Evolutionary conservation across 2,329 filamentous ascomycete species (phyloP).

Genomic region (Epichloe sibirici): DNA sequence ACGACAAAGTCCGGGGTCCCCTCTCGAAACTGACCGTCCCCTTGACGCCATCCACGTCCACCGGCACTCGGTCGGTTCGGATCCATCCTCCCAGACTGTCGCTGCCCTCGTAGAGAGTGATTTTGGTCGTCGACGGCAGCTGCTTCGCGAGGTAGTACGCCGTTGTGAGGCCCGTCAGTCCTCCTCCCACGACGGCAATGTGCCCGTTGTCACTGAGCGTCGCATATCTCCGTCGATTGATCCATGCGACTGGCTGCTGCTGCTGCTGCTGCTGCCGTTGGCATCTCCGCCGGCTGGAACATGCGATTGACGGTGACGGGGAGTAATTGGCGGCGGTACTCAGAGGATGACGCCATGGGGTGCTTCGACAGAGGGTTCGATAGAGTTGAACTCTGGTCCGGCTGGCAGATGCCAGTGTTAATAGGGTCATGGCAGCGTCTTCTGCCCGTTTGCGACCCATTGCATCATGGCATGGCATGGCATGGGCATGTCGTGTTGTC

Average conservation of each 20-base stretch:
- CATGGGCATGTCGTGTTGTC: not conserved
- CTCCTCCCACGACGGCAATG: constrained; percentile 65
- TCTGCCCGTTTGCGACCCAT: constrained; percentile 10
- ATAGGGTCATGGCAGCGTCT: constrained; percentile 15
- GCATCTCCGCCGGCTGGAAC: not conserved
- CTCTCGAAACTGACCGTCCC: constrained; percentile 62
- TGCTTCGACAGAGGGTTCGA: not conserved
- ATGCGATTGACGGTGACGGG: not conserved
- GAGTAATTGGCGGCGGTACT: not conserved
- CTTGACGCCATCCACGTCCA: constrained; percentile 42
- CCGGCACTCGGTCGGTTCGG: constrained; percentile 48
- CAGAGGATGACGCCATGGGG: not conserved
- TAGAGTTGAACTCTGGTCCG: not conserved
- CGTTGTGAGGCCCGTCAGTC: constrained; percentile 68
- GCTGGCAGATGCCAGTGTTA: constrained; percentile 12
- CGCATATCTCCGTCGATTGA: constrained; percentile 4
- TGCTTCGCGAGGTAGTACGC: constrained; percentile 65
- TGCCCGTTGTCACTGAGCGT: constrained; percentile 16
- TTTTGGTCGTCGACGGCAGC: constrained; percentile 48
- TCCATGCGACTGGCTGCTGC: constrained; percentile 2
- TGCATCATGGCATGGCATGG: not conserved
- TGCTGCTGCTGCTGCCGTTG: constrained; percentile 6
- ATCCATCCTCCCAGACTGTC: constrained; percentile 74
- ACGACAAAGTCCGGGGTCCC: constrained; percentile 66
- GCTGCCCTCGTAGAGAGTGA: constrained; percentile 71